Base-by-base conservation (phyloP, 176 grass and related monocot genomes). In the Triticum monococcum region DNA sequence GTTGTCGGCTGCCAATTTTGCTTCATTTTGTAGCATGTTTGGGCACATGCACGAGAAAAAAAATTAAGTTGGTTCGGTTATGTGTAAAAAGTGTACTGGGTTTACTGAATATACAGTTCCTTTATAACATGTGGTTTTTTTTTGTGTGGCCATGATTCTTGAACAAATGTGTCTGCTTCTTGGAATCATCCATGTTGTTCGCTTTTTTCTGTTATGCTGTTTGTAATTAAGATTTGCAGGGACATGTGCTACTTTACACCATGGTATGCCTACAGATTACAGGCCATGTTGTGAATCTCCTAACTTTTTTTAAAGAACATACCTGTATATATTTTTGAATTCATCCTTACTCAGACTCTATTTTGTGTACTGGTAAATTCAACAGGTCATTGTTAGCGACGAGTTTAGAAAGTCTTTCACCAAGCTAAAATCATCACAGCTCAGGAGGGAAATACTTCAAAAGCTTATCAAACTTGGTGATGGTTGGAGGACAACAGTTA, bases 341-440 rank as follows among this genome's bases (percentile, higher is more conserved):
- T 60, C 13, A 11, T 70, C 41, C 18, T 78, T 66, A 45, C 35
- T 76, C 23, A 4, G 3, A n/a, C 37, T 56, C 12, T 40, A 30
- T 70, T 67, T 92, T 77, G 4, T 83, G 16, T 69, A 24, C 64
- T 84, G 8, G 40, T 80, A 70, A 66, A 74, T 40, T 77, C 3
- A 68, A 79, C 81, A 97, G 92, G 83, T 97, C 4, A 36, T 94
- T 76, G 66, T 97, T 30, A 97, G 95, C 38, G 90, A 97, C 11
- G 89, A 92, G 25, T 94, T 97, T 64, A 90, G 86, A 69, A 94
- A 76, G 76, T 91, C 92, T 71, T 97, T 94, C n/a, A 14, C 35
- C 18, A 91, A 86, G 79, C 35, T 97, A 38, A 97, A 85, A 85
- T 92, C 90, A 43, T 41, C 36, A 13, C 77, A 54, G 2, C 48